phyloP scores from a whole-genome alignment of 805 yeast genomes.

The Cyberlindnera subsufficiens region DNA sequence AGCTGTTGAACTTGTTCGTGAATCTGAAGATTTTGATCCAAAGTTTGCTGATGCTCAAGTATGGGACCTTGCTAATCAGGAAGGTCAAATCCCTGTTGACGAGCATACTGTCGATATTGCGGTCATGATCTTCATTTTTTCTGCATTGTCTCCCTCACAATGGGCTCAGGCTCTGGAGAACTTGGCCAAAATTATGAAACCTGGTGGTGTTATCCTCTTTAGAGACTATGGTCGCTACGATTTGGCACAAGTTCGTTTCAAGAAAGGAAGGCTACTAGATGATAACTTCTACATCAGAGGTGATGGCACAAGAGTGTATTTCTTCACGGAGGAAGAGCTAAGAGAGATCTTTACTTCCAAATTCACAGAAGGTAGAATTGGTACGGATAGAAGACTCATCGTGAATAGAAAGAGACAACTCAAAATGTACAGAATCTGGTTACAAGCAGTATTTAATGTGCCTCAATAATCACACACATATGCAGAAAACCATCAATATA shows the following conservation, averaged over 20 bases:
- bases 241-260: conserved; percentile 90
- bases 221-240: conserved; percentile 96
- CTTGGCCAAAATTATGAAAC: conserved; percentile 68
- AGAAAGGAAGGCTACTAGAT: conserved; percentile 77
- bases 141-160: conserved; percentile 87
- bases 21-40: conserved; percentile 53
- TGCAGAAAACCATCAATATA: conserved; percentile 67
- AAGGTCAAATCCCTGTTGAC: conserved; percentile 70
- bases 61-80: conserved; percentile 88
- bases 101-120: conserved; percentile 82
- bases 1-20: conserved; percentile 81
- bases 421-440: conserved; percentile 96
- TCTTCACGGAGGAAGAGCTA: conserved; percentile 91
- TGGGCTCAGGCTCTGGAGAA: conserved; percentile 81
- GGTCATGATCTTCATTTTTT: conserved; percentile 91
- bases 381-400: conserved; percentile 82
- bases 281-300: conserved; percentile 96
- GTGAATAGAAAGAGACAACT: conserved; percentile 89
- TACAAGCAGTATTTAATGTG: conserved; percentile 79
- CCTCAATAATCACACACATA: conserved; percentile 14
- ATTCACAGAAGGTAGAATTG: conserved; percentile 71
- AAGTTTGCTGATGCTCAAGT: conserved; percentile 75
- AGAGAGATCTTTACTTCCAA: conserved; percentile 60
- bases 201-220: conserved; percentile 86
- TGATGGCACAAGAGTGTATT: conserved; percentile 96